Conservation (phyloP, 1,284 basidiomycete genomes). For the Pascua sp. region DNA sequence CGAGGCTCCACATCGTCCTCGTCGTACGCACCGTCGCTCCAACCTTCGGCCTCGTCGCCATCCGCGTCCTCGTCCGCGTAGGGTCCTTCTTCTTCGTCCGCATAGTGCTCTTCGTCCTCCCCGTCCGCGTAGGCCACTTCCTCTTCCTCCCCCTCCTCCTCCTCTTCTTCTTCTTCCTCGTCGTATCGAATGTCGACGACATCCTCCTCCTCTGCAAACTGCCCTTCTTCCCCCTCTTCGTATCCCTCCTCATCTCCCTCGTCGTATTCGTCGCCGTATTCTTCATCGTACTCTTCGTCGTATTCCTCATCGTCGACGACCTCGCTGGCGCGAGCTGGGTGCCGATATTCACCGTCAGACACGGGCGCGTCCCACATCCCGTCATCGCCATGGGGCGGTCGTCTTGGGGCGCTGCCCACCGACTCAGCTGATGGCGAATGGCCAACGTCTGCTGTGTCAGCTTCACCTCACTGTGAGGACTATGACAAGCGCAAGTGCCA, state of each 20-base stretch:
- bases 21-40: neutral
- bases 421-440: too few relatives aligned
- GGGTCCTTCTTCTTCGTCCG: neutral
- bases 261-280: neutral
- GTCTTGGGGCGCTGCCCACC: too few relatives aligned
- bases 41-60: neutral
- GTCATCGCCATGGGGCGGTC: too few relatives aligned
- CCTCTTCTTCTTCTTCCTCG: slow-evolving; percentile 3
- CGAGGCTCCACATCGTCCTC: neutral
- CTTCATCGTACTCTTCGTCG: neutral
- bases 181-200: neutral
- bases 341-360: too few relatives aligned
- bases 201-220: slow-evolving; percentile 2
- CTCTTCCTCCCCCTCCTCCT: slow-evolving; percentile 4
- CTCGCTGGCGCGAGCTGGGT: too few relatives aligned
- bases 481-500: too few relatives aligned
- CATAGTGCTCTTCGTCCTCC: neutral
- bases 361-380: too few relatives aligned
- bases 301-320: neutral
- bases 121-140: neutral
- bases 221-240: neutral
- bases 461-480: too few relatives aligned
- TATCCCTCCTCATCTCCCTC: neutral
- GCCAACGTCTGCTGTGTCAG: too few relatives aligned
- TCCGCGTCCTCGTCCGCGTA: slow-evolving; percentile 3